phyloP scores from a whole-genome alignment of 2,329 filamentous ascomycete species.

The Paramyrothecium sp. region DNA sequence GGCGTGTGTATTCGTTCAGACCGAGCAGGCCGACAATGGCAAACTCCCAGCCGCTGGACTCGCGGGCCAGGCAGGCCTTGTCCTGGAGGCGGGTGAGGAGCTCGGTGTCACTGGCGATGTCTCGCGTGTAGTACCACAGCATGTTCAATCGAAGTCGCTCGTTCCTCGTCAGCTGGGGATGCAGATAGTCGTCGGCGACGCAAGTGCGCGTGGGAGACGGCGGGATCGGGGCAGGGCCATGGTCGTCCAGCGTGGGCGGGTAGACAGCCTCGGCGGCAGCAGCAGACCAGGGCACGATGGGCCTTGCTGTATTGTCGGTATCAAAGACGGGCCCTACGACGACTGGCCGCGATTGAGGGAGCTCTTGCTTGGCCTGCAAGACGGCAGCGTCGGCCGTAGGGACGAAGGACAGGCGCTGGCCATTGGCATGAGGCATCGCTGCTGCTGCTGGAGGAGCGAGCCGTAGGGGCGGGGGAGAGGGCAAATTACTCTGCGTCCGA shows the following conservation, averaged over 20 bases:
- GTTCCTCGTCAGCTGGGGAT: conserved; percentile 19
- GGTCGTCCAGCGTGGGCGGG: conserved; percentile 6
- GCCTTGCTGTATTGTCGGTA: conserved; percentile 6
- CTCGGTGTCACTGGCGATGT: conserved; percentile 34
- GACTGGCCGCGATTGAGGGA: conserved; percentile 9
- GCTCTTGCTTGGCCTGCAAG: conserved; percentile 12
- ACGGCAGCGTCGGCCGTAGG: conserved; percentile 21
- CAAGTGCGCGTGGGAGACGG: background rate
- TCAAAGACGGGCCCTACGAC: conserved; percentile 16
- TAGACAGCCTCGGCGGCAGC: conserved; percentile 4
- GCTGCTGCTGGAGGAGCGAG: too few species aligned
- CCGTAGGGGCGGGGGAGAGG: too few species aligned
- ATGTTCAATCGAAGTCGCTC: conserved; percentile 27
- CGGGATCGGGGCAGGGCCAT: conserved; percentile 11
- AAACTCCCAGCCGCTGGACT: conserved; percentile 42
- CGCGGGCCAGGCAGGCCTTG: conserved; percentile 36
- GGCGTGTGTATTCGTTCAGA: conserved; percentile 38
- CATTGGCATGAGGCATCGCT: too few species aligned
- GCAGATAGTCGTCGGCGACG: conserved; percentile 15
- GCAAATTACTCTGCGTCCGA: too few species aligned
- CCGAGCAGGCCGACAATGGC: conserved; percentile 42
- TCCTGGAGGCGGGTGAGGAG: conserved; percentile 39
- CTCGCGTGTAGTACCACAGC: conserved; percentile 43
- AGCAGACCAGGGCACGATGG: conserved; percentile 10
- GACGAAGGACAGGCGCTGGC: conserved; percentile 13